A percentile compares a stretch with the other conserved stretches of the same genome.
Evolutionary conservation across 495 filamentous ascomycete species (phyloP).

Genomic region (Cercophora newfieldiana): DNA sequence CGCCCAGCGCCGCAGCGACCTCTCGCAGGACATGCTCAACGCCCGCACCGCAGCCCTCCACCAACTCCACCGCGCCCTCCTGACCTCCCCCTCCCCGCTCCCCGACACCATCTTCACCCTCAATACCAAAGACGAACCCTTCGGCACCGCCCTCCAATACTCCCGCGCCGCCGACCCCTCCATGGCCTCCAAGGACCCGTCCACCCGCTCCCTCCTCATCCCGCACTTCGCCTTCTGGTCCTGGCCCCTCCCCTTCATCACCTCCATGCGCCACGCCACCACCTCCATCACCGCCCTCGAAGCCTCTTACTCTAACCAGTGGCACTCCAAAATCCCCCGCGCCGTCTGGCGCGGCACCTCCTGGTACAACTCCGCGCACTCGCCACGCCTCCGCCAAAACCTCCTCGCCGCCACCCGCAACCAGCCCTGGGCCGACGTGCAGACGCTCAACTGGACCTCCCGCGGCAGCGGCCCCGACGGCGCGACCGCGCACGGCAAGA

Average conservation of each 20-base stretch:
- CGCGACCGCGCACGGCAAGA: neutral
- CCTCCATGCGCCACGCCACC: constrained; percentile 55
- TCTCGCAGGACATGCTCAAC: constrained; percentile 43
- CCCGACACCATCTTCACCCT: constrained; percentile 65
- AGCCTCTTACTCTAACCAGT: constrained; percentile 12
- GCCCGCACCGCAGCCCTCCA: constrained; percentile 44
- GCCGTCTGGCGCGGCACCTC: constrained; percentile 70
- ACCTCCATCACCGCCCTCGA: constrained; percentile 48
- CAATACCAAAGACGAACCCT: constrained; percentile 46
- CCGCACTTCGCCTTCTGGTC: constrained; percentile 81
- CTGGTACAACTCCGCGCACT: constrained; percentile 49
- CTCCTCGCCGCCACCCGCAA: constrained; percentile 37
- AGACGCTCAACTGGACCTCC: constrained; percentile 42
- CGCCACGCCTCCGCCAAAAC: constrained; percentile 45
- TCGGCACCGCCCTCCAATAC: constrained; percentile 40
- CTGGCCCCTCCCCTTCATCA: constrained; percentile 64
- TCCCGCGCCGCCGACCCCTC: constrained; percentile 41
- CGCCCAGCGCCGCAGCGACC: constrained; percentile 38
- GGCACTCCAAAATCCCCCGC: constrained; percentile 59
- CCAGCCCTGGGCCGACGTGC: constrained; percentile 52
- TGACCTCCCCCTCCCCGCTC: constrained; percentile 47
- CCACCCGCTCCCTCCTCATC: constrained; percentile 62
- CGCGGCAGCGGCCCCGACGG: neutral
- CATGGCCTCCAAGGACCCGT: constrained; percentile 46
- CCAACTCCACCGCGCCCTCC: constrained; percentile 52